Evolutionary conservation across 2,329 filamentous ascomycete species (phyloP).

Genomic region (Fusarium cicatricum): DNA sequence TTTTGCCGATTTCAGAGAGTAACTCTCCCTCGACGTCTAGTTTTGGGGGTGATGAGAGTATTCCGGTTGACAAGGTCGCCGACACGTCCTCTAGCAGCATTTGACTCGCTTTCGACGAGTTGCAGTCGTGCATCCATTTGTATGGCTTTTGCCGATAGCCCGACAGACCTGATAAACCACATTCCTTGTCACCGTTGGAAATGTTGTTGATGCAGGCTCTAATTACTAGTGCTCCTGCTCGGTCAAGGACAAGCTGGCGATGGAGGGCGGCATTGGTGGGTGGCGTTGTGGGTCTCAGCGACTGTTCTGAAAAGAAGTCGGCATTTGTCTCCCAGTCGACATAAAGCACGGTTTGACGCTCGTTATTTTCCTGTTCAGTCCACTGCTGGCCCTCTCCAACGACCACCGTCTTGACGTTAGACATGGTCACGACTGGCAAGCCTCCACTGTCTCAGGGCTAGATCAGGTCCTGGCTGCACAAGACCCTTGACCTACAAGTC

Average conservation of each 20-base stretch:
- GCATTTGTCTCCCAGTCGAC: slow-evolving; percentile 2
- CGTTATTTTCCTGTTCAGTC: background rate
- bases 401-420: background rate
- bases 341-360: background rate
- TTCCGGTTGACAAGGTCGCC: slow-evolving; percentile 21
- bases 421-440: background rate
- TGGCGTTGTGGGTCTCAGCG: background rate
- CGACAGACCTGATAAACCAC: background rate
- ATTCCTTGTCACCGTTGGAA: background rate
- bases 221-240: background rate
- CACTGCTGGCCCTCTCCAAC: background rate
- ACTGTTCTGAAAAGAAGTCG: background rate
- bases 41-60: slow-evolving; percentile 9
- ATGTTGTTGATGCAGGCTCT: slow-evolving; percentile 1
- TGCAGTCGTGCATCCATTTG: slow-evolving; percentile 1
- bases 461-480: too few species aligned
- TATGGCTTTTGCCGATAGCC: background rate
- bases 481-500: too few species aligned
- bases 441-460: too few species aligned
- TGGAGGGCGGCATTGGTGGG: background rate
- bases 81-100: slow-evolving; percentile 6
- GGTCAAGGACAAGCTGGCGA: background rate
- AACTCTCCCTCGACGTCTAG: slow-evolving; percentile 13
- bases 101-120: background rate
- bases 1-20: slow-evolving; percentile 15